Base-by-base conservation (phyloP, 306 rosid species). In the Trifolium fragiferum region DNA sequence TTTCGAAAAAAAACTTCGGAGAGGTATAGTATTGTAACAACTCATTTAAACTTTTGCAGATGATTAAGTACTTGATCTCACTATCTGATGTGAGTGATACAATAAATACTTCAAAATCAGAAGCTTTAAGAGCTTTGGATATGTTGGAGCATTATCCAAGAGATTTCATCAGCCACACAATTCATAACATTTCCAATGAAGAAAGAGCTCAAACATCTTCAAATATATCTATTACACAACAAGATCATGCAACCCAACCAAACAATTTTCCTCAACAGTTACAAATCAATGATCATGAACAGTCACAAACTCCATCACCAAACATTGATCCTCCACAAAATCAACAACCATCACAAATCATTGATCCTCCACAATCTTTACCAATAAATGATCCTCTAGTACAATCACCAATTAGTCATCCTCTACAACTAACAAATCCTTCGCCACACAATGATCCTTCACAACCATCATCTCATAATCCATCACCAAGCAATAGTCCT, bases 61-160 rank as follows among this genome's bases (percentile, higher is more conserved):
- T 70, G 2, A 15, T 75, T 4, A 53, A 57, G 76, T 83, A 70
- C 72, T 65, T 83, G 47, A 67, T 83, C 32, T 78, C 81, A 7
- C 19, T 75, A 13, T n/a, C 75, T 0, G 83, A 65, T 37, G 69
- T 74, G 67, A 54, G 70, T 25, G 67, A 50, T 25, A 47, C 23
- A 32, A n/a, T 53, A 15, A 68, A 43, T 18, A 9, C n/a, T 7
- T 30, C 64, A 43, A 68, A 78, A 15, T 37, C 3, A 20, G 53
- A 2, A 0, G 23, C 66, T 54, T 51, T 68, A 32, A 61, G 69
- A 68, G 66, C 80, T 16, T 35, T 43, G 57, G 51, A 74, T 10
- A 12, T 54, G 49, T 51, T 53, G 18, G 25, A 53, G 25, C 0
- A 3, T 8, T 5, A 4, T 61, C 55, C 62, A 50, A 67, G 76